These are phyloP conservation scores for Chlorella sp. DNA, from an alignment of 139 green algal species.

Conservation along the genomic window DNA sequence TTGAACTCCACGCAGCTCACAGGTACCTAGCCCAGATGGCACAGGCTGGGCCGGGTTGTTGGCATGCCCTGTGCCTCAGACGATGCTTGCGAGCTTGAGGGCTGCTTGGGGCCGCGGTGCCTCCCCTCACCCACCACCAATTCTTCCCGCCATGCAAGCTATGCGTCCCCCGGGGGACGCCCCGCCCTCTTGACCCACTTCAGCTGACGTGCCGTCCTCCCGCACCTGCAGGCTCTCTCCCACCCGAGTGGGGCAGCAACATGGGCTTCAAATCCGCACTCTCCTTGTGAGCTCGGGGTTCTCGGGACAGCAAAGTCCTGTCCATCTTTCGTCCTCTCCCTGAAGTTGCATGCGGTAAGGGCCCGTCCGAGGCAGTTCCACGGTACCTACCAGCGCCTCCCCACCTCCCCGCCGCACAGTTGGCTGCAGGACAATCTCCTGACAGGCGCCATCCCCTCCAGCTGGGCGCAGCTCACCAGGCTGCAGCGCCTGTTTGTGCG, in stretches of 20 bases:
- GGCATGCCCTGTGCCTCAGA: too few species aligned
- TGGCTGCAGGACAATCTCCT: slow-evolving; percentile 26
- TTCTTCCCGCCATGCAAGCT: neutral
- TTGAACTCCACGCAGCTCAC: slow-evolving; percentile 6
- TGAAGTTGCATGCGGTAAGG: too few species aligned
- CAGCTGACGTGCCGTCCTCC: neutral
- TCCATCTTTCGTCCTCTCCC: too few species aligned
- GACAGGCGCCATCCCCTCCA: slow-evolving; percentile 9
- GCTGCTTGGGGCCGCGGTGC: too few species aligned
- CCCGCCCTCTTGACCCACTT: neutral
- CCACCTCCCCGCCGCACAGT: neutral
- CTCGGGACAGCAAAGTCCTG: too few species aligned
- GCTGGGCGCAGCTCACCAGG: neutral
- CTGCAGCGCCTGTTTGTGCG: slow-evolving; percentile 10
- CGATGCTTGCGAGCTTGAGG: too few species aligned
- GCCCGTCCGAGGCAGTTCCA: too few species aligned
- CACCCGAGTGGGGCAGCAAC: neutral
- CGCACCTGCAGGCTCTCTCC: slow-evolving; percentile 11
- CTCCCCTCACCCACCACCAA: too few species aligned
- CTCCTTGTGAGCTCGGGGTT: neutral
- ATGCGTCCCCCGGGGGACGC: too few species aligned
- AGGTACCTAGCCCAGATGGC: neutral
- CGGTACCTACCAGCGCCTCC: too few species aligned
- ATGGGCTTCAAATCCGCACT: neutral
- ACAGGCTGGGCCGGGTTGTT: too few species aligned